phyloP scores from a whole-genome alignment of 1,284 basidiomycete species.

The Leccinum variabile region DNA sequence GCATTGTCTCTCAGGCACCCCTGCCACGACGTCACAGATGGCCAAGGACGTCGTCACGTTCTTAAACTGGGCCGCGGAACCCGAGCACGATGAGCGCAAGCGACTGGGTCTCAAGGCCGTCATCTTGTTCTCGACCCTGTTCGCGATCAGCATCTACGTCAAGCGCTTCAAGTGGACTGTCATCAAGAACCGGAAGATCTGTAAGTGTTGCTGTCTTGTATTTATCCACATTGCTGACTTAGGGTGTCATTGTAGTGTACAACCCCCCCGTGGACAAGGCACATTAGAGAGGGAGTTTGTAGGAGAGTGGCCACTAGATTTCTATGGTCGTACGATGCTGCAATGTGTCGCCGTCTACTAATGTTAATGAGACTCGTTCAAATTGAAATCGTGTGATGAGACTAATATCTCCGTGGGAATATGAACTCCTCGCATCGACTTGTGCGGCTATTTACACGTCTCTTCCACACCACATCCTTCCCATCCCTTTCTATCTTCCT shows the following conservation, averaged over 20 bases:
- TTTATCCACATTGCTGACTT: constrained; percentile 13
- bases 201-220: constrained; percentile 47
- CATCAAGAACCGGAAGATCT: constrained; percentile 91
- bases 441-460: constrained; percentile 9
- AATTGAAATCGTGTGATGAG: not conserved
- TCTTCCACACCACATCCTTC: not conserved
- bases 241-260: constrained; percentile 42
- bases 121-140: constrained; percentile 85
- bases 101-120: constrained; percentile 93
- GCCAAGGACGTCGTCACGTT: constrained; percentile 98
- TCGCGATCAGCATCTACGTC: constrained; percentile 81
- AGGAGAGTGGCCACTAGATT: constrained; percentile 25
- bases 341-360: constrained; percentile 22
- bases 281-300: constrained; percentile 31
- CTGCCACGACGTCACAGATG: constrained; percentile 98
- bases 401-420: constrained; percentile 26
- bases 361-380: constrained; percentile 20
- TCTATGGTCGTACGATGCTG: constrained; percentile 26
- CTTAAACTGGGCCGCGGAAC: constrained; percentile 94
- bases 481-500: not conserved
- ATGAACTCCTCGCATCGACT: not conserved
- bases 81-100: constrained; percentile 98
- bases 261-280: constrained; percentile 50
- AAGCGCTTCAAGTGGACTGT: constrained; percentile 95
- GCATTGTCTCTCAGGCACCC: constrained; percentile 67